A percentile compares a stretch with the other conserved stretches of the same genome.
These are phyloP conservation scores for Rauvolfia tetraphylla DNA, from an alignment of 257 asterid species.

Conservation along the genomic window DNA sequence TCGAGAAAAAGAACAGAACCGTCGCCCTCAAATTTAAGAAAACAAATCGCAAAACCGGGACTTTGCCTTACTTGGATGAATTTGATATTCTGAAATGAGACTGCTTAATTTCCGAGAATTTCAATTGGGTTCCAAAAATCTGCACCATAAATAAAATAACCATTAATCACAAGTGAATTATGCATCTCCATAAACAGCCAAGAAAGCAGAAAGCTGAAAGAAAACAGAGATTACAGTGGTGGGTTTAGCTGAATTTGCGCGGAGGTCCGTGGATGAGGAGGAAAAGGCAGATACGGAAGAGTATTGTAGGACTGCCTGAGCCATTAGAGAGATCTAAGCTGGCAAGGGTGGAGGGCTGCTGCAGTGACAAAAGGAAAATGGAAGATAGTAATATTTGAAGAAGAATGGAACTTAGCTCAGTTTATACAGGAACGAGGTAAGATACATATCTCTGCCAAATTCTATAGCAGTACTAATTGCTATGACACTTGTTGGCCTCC, in stretches of 20 bases:
- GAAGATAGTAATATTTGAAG: too few relatives aligned
- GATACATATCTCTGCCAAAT: not conserved
- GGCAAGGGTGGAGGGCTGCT: not conserved
- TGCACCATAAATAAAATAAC: constrained; percentile 19
- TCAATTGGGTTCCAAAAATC: constrained; percentile 37
- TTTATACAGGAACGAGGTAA: too few relatives aligned
- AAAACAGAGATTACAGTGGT: constrained; percentile 1
- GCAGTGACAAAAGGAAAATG: not conserved
- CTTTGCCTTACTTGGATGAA: constrained; percentile 46
- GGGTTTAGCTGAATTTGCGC: constrained; percentile 9
- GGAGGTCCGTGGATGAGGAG: constrained; percentile 17
- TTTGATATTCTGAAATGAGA: constrained; percentile 32
- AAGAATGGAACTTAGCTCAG: not conserved
- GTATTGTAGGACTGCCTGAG: constrained; percentile 22
- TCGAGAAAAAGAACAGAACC: not conserved
- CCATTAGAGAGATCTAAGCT: constrained; percentile 28
- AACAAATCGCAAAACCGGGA: constrained; percentile 9
- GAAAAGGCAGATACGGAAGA: constrained; percentile 7
- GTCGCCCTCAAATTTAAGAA: constrained; percentile 2
- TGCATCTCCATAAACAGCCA: not conserved
- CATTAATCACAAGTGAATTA: constrained; percentile 16
- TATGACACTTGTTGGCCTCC: constrained; percentile 32
- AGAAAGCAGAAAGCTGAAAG: not conserved
- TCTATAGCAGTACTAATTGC: not conserved
- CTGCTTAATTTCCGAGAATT: constrained; percentile 39